Evolutionary conservation across 2,329 filamentous ascomycete genomes (phyloP).

Genomic region (Teratosphaeriaceae sp.): DNA sequence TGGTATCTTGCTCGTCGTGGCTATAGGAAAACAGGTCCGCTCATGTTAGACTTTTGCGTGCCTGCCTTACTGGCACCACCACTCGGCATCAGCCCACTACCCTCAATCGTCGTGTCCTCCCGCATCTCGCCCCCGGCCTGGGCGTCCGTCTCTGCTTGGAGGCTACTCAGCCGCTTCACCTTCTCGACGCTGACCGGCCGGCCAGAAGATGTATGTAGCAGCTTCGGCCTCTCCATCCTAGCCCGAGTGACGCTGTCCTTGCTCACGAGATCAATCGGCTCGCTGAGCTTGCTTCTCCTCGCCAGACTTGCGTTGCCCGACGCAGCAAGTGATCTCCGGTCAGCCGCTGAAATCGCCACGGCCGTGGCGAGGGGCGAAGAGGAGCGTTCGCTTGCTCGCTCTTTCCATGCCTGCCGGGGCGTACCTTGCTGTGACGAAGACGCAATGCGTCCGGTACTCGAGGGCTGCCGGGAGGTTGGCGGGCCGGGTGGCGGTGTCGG

Average conservation of each 20-base stretch:
- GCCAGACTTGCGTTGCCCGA: not conserved
- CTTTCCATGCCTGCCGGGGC: constrained; percentile 12
- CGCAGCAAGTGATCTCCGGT: constrained; percentile 2
- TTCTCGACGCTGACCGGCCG: constrained; percentile 21
- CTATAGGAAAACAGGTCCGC: constrained; percentile 20
- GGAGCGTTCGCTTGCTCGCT: constrained; percentile 14
- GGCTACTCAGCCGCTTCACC: constrained; percentile 22
- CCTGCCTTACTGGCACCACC: constrained; percentile 6
- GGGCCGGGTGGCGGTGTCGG: constrained; percentile 28
- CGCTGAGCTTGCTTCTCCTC: constrained; percentile 15
- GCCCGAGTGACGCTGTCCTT: constrained; percentile 23
- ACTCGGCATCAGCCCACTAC: constrained; percentile 14
- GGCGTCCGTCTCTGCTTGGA: constrained; percentile 17
- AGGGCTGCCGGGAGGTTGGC: constrained; percentile 11
- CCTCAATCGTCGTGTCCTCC: constrained; percentile 14
- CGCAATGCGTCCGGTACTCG: constrained; percentile 4
- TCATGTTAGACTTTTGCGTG: constrained; percentile 16
- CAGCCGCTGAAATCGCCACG: constrained; percentile 9
- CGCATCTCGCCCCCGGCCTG: constrained; percentile 17
- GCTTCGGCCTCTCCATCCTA: constrained; percentile 10
- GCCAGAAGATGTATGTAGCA: constrained; percentile 15
- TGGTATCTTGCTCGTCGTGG: too few relatives aligned
- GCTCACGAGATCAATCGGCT: constrained; percentile 21
- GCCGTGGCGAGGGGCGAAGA: constrained; percentile 20
- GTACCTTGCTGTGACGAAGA: constrained; percentile 3